Evolutionary conservation across 768 basidiomycete species (phyloP).

Genomic region (Goffeauzyma gilvescens): DNA sequence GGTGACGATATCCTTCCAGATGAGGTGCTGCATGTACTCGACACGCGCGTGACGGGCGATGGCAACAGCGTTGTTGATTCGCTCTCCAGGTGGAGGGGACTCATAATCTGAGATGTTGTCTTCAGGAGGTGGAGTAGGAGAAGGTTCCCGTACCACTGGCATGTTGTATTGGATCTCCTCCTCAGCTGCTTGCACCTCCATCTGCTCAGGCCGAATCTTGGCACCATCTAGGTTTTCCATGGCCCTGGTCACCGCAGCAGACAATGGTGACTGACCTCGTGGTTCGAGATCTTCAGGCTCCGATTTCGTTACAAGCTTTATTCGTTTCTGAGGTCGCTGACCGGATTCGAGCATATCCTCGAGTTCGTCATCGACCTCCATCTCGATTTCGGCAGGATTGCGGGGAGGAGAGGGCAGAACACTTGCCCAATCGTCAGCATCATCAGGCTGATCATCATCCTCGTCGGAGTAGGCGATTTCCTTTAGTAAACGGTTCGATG

Average conservation of each 20-base stretch:
- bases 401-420: background rate
- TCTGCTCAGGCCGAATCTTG: background rate
- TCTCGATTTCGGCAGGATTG: background rate
- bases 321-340: no score
- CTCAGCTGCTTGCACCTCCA: background rate
- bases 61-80: conserved; percentile 5
- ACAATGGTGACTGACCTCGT: no score
- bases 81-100: conserved; percentile 1
- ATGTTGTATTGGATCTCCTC: conserved; percentile 3
- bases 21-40: conserved; percentile 8
- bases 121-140: background rate
- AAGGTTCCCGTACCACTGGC: background rate
- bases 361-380: conserved; percentile 1
- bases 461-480: no score
- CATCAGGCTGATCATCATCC: background rate
- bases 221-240: background rate
- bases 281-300: no score
- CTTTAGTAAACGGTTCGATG: no score
- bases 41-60: conserved; percentile 3
- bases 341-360: conserved; percentile 4
- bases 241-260: background rate
- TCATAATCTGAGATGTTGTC: background rate
- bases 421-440: background rate
- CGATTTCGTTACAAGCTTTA: no score
- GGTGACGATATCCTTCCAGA: conserved; percentile 10